Evolutionary conservation across 2,329 filamentous ascomycete genomes (phyloP).

Genomic region (Sclerotiophoma versabilis): DNA sequence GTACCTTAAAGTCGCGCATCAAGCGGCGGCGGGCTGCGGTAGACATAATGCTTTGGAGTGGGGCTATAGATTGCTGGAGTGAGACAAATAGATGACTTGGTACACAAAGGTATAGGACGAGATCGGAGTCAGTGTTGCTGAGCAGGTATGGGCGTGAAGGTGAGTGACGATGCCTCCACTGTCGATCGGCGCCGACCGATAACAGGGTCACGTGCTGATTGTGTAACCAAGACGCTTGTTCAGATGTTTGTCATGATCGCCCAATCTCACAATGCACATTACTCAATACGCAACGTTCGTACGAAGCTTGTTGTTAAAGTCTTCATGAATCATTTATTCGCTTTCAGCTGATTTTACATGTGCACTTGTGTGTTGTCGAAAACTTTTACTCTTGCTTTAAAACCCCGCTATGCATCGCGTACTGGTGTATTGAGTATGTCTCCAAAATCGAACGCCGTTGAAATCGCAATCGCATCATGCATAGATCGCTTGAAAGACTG

Average conservation of each 20-base stretch:
- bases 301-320: background rate
- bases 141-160: slow-evolving; percentile 1
- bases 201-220: slow-evolving; percentile 17
- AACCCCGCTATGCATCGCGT: slow-evolving; percentile 1
- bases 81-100: background rate
- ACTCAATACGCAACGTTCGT: background rate
- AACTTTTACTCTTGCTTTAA: background rate
- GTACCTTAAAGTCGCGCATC: slow-evolving; percentile 99
- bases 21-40: slow-evolving; percentile 93
- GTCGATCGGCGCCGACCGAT: slow-evolving; percentile 6
- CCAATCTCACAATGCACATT: background rate
- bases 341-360: background rate
- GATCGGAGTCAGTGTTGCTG: background rate
- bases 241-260: background rate
- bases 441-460: slow-evolving; percentile 3
- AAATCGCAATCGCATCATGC: slow-evolving; percentile 4
- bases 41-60: slow-evolving; percentile 67
- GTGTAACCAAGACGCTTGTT: background rate
- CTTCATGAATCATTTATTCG: background rate
- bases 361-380: background rate
- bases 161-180: slow-evolving; percentile 10
- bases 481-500: background rate
- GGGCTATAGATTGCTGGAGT: background rate
- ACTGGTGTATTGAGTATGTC: background rate
- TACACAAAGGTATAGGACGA: background rate